Base-by-base conservation (phyloP, 768 basidiomycete species). In the Kwoniella heveanensis region DNA sequence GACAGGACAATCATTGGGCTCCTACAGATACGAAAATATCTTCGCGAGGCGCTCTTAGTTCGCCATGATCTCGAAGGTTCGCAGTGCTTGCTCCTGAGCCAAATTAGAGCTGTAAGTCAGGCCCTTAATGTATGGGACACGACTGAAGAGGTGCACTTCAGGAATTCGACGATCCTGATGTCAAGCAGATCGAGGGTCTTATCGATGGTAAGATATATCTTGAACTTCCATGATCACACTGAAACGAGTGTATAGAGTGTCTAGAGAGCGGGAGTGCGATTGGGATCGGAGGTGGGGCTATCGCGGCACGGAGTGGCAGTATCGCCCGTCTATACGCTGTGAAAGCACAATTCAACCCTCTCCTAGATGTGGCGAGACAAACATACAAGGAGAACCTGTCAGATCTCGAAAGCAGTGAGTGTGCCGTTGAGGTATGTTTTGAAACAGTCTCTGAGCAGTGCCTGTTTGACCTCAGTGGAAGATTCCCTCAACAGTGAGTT, bases 331-430 rank as follows among this genome's bases (percentile, higher is more conserved):
- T 97, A 24, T 99, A 92, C 79, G 94, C 94, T 1, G 89, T 97
- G 62, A 90, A 87, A 85, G 89, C 91, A 2, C 89, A 90, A 64
- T 85, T 84, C 72, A 90, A 92, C 68, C 86, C 86, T 27, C 83
- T 95, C 10, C 87, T 99, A 29, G 95, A 98, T 67, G 92, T 98
- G 7, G 96, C 95, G 1, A 85, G 96, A 2, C 92, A 92, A 77
- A 94, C 94, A 0, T 97, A 88, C 82, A 91, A 89, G 70, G 94
- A 99, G 78, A 95, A 95, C 68, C 84, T 95, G 48, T 85, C 86
- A 17, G 95, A 99, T 73, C 91, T 96, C 57, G 27, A 73, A 13
- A 70, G 71, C 22, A 17, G 77, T 79, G 25, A 49, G 77, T 69
- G n/a, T n/a, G n/a, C n/a, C n/a, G n/a, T n/a, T n/a, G n/a, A n/a